Percentiles rank a stretch among this genome's conserved stretches.
Conservation (phyloP, 305 asterid genomes). For the Solanum aculeatissimum region DNA sequence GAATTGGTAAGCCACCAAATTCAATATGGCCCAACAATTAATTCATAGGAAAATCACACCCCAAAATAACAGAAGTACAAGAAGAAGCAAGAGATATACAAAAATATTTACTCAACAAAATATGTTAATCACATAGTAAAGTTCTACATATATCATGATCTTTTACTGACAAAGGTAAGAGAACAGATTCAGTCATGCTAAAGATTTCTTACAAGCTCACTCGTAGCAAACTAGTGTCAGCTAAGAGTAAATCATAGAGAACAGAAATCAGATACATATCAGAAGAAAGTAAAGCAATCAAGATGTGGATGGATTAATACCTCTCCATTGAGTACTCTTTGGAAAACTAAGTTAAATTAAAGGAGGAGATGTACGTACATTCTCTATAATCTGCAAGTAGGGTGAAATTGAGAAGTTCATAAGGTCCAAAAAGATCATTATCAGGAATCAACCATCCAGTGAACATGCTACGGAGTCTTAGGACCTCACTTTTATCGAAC, state of each 20-base stretch:
- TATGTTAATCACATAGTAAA: background rate
- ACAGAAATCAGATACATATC: background rate
- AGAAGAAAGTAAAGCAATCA: background rate
- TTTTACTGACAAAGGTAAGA: background rate
- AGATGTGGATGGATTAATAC: background rate
- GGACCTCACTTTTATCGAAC: conserved; percentile 59
- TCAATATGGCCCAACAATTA: background rate
- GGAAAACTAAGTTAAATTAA: background rate
- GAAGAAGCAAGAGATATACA: background rate
- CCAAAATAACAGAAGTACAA: background rate
- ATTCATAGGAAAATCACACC: background rate
- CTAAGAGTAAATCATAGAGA: background rate
- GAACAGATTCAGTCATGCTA: background rate
- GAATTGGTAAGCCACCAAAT: background rate
- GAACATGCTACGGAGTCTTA: conserved; percentile 49
- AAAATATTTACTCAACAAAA: background rate
- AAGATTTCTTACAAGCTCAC: background rate
- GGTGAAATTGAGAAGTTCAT: conserved; percentile 87
- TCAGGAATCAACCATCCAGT: conserved; percentile 79
- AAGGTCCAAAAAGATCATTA: conserved; percentile 73
- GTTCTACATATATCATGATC: background rate
- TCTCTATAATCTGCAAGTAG: conserved; percentile 44
- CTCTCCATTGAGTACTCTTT: background rate
- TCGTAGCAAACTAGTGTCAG: background rate
- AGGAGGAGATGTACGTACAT: conserved; percentile 31